A percentile compares a stretch with the other conserved stretches of the same genome.
Evolutionary conservation across 1,284 basidiomycete species (phyloP).

Genomic region (Ceratobasidium sp.): DNA sequence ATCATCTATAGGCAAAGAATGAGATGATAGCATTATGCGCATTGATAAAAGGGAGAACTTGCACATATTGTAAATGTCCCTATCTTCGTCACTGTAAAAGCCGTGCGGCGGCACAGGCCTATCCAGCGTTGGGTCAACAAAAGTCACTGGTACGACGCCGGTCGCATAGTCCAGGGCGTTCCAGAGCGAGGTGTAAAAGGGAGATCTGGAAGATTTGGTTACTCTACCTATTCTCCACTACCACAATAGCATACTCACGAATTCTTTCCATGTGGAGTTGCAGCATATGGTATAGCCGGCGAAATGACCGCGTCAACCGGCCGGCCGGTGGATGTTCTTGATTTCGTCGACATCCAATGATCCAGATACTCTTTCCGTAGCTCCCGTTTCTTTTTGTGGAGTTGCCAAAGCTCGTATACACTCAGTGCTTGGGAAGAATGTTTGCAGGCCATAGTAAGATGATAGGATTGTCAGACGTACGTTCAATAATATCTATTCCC

Average conservation of each 20-base stretch:
- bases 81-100: slow-evolving; percentile 60
- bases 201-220: too few relatives aligned
- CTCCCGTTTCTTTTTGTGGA: slow-evolving; percentile 56
- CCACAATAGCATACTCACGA: slow-evolving; percentile 28
- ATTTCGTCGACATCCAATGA: slow-evolving; percentile 62
- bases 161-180: slow-evolving; percentile 74
- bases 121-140: slow-evolving; percentile 61
- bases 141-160: slow-evolving; percentile 71
- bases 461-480: too few relatives aligned
- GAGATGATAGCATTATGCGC: too few relatives aligned
- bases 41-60: too few relatives aligned
- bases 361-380: slow-evolving; percentile 61
- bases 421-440: too few relatives aligned
- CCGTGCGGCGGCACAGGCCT: slow-evolving; percentile 52
- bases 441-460: too few relatives aligned
- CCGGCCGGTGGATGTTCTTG: slow-evolving; percentile 62
- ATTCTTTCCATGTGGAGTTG: slow-evolving; percentile 58
- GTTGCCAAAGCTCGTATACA: slow-evolving; percentile 65
- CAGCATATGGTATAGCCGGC: slow-evolving; percentile 56
- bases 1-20: too few relatives aligned
- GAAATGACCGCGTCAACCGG: slow-evolving; percentile 70
- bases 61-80: slow-evolving; percentile 63
- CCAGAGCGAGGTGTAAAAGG: slow-evolving; percentile 67
- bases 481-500: slow-evolving; percentile 21
- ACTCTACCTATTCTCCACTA: too few relatives aligned